These are phyloP conservation scores for Pestalotiopsis sp. DNA, from an alignment of 2,329 filamentous ascomycete genomes.

Conservation along the genomic window DNA sequence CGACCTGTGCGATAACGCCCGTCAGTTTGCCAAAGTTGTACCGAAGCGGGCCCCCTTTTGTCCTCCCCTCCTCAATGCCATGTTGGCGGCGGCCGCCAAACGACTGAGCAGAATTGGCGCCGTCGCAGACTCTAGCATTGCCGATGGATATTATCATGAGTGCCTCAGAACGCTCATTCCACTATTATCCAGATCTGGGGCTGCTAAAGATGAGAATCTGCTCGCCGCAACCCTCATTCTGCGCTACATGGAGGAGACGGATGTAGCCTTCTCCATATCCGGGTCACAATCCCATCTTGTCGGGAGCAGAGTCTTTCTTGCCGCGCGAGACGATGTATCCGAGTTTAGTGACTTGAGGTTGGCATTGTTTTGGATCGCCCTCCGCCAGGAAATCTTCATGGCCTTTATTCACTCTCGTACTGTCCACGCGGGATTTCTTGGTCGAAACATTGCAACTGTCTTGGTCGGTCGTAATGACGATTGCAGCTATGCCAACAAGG, in stretches of 20 bases:
- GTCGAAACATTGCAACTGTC: not conserved
- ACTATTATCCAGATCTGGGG: not conserved
- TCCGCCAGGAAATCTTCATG: slow-evolving; percentile 7
- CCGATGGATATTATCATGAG: slow-evolving; percentile 1
- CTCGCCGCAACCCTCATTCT: slow-evolving; percentile 7
- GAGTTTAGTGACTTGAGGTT: not conserved
- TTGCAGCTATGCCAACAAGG: slow-evolving; percentile 7
- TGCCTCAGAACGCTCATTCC: slow-evolving; percentile 7
- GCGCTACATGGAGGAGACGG: slow-evolving; percentile 5
- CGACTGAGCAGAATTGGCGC: not conserved
- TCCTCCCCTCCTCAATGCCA: slow-evolving; percentile 8
- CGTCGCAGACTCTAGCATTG: not conserved
- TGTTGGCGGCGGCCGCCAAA: slow-evolving; percentile 1
- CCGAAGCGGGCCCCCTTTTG: not conserved
- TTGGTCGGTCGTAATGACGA: not conserved
- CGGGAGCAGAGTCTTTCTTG: slow-evolving; percentile 2
- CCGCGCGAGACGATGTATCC: not conserved
- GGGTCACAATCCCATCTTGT: not conserved
- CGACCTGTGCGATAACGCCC: slow-evolving; percentile 3
- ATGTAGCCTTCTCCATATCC: not conserved
- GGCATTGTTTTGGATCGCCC: slow-evolving; percentile 1
- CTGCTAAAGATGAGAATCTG: slow-evolving; percentile 5
- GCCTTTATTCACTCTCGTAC: slow-evolving; percentile 3
- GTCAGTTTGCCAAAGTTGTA: slow-evolving; percentile 6
- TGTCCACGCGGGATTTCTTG: not conserved